phyloP scores from a whole-genome alignment of 805 yeast genomes.

The Schwanniomyces occidentalis region DNA sequence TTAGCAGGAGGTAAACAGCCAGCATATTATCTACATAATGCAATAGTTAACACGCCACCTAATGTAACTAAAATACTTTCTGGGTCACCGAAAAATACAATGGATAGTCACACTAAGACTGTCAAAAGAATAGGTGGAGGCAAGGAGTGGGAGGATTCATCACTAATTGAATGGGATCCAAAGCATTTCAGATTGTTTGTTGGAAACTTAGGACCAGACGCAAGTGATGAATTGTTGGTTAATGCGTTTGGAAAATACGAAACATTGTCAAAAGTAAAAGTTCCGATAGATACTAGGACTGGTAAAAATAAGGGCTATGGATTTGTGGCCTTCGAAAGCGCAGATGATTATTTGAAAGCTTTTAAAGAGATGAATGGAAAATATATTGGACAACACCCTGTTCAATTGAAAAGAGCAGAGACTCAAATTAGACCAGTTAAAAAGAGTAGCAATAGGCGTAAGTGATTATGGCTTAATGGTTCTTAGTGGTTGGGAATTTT shows the following conservation, averaged over 20 bases:
- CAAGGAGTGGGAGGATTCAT: conserved; percentile 46
- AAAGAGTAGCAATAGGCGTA: conserved; percentile 7
- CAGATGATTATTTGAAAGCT: conserved; percentile 69
- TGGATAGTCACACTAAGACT: conserved; percentile 17
- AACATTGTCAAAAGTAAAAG: conserved; percentile 57
- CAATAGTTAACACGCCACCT: conserved; percentile 17
- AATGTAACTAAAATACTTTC: conserved; percentile 14
- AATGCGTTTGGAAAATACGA: conserved; percentile 54
- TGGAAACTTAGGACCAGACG: conserved; percentile 73
- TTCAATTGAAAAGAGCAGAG: conserved; percentile 65
- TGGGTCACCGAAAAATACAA: conserved; percentile 3
- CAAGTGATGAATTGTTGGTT: conserved; percentile 54
- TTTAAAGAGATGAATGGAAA: conserved; percentile 77
- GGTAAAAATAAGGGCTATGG: conserved; percentile 67
- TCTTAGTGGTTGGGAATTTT: too few species aligned
- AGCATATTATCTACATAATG: conserved; percentile 38
- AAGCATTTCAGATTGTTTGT: conserved; percentile 70
- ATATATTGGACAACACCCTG: conserved; percentile 73
- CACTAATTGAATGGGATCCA: conserved; percentile 65
- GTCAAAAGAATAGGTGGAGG: conserved; percentile 49
- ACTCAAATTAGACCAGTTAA: conserved; percentile 24
- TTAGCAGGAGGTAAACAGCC: conserved; percentile 54
- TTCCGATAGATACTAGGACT: conserved; percentile 52
- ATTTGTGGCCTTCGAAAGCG: conserved; percentile 63
- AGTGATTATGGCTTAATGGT: too few species aligned